These are phyloP conservation scores for Citrullus colocynthis DNA, from an alignment of 306 rosid genomes.

Conservation along the genomic window DNA sequence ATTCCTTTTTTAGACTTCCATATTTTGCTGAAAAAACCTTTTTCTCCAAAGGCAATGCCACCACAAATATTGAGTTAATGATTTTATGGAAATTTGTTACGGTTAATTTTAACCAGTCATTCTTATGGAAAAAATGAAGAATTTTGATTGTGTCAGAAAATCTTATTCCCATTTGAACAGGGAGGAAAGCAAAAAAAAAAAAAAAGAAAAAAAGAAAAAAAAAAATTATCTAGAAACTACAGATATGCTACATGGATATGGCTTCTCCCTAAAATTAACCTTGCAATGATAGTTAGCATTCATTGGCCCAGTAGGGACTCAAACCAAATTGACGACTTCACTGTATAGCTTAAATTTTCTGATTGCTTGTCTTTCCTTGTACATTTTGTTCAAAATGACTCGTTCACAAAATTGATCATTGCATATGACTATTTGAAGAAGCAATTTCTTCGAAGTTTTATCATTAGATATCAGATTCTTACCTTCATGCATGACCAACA, in stretches of 20 bases:
- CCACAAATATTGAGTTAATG: too few relatives aligned
- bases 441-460: background rate
- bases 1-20: background rate
- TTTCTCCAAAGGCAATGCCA: background rate
- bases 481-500: background rate
- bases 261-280: background rate
- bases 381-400: background rate
- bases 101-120: background rate
- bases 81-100: background rate
- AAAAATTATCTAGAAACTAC: background rate
- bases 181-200: background rate
- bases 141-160: background rate
- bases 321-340: background rate
- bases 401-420: background rate
- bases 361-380: background rate
- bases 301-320: background rate
- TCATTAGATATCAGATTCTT: background rate
- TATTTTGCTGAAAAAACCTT: background rate
- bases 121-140: background rate
- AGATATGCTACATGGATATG: background rate
- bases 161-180: background rate
- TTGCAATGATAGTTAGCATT: background rate
- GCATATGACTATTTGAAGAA: background rate
- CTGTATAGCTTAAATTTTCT: background rate
- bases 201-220: too few relatives aligned